Evolutionary conservation across 352 stramenopile genomes (phyloP), one percentile per base, ranked within the genome.

Genomic region (Phytophthora brassicae): DNA sequence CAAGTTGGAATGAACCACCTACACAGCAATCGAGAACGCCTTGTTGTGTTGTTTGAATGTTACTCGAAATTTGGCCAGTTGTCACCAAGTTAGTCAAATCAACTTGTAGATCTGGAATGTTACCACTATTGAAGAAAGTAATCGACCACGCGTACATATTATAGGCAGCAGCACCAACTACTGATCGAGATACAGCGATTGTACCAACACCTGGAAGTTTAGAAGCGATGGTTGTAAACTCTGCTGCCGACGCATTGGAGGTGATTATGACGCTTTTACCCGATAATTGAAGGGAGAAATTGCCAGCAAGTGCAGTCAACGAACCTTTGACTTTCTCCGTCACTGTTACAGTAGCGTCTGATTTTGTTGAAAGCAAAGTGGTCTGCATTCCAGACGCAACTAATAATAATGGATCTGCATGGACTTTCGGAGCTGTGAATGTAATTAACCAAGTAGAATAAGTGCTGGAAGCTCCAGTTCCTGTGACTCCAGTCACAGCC

Each of bases 401-500:
- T 0, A 72, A 52, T 14, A 68, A 19, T 19, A 59, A 28, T 6
- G 67, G 48, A 45, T 67, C 42, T 2, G 49, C 47, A 19, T 72
- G 50, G 3, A 60, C 31, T 43, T 43, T 51, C 7, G 67, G 67
- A 16, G 53, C 24, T 26, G 56, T 56, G 49, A 75, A 71, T 13
- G 58, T 75, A 16, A 75, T 45, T 6, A 59, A 36, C 66, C 66
- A 74, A 7, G 43, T 46, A n/a, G 53, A 74, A 50, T 39, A 59
- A 12, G 60, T 59, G 5, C 20, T 52, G 2, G 24, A 42, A 19
- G 35, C 14, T 20, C 35, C 39, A 5, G 53, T 48, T 2, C 56
- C 64, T 39, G 24, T 45, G n/a, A 44, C 63, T n/a, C 59, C 44
- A 6, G 46, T 61, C 1, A 61, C 54, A 8, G 45, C 44, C 6